phyloP scores from a whole-genome alignment of 345 rosid species.

The Lepidium didymum region DNA sequence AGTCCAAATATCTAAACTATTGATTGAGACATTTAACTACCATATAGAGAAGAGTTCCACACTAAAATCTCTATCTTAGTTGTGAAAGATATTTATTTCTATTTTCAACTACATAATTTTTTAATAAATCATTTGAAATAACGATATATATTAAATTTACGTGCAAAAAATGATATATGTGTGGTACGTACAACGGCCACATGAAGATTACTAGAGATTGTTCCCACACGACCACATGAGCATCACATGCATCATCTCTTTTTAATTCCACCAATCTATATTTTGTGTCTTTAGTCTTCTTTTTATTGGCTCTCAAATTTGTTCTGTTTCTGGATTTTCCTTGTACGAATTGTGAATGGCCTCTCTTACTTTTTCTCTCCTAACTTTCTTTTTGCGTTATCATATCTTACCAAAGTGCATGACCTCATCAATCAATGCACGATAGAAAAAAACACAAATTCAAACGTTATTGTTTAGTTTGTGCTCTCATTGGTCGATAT shows the following conservation, averaged over 20 bases:
- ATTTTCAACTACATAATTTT: too few species aligned
- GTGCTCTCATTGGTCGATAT: neutral
- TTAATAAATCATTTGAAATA: neutral
- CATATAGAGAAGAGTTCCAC: too few species aligned
- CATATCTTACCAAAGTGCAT: slow-evolving; percentile 5
- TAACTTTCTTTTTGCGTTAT: neutral
- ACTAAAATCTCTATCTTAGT: too few species aligned
- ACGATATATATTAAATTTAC: neutral
- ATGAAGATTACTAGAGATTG: slow-evolving; percentile 14
- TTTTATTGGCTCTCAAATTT: slow-evolving; percentile 1
- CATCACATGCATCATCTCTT: slow-evolving; percentile 21
- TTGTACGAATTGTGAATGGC: slow-evolving; percentile 6
- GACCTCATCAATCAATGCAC: slow-evolving; percentile 3
- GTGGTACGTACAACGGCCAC: slow-evolving; percentile 23
- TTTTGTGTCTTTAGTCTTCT: neutral
- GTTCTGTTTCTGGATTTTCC: slow-evolving; percentile 15
- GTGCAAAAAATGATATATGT: neutral
- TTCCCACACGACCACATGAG: slow-evolving; percentile 25
- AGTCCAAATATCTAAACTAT: too few species aligned
- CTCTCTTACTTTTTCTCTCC: neutral
- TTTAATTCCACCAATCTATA: neutral
- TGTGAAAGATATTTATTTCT: too few species aligned
- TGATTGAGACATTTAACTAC: too few species aligned
- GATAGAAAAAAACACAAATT: neutral
- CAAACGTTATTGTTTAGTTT: neutral